Evolutionary conservation across 768 basidiomycete genomes (phyloP).

Genomic region (Russula griseocarnosa): DNA sequence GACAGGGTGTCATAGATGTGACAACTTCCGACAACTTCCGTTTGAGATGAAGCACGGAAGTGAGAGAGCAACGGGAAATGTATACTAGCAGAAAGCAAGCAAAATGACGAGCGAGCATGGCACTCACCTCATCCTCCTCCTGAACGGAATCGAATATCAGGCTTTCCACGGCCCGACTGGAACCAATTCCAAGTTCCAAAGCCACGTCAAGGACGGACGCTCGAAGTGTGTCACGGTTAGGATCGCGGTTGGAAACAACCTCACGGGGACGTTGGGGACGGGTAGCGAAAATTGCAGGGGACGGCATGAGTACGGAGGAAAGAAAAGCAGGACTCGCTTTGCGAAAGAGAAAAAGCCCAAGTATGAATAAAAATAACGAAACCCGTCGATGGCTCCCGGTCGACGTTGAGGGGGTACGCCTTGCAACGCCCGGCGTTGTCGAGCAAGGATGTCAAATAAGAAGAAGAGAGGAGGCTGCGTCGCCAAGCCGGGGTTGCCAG

Average conservation of each 20-base stretch:
- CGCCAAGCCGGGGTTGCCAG: not conserved
- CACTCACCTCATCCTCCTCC: slow-evolving; percentile 45
- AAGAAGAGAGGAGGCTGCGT: not conserved
- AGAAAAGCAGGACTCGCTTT: not conserved
- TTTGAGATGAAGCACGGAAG: not conserved
- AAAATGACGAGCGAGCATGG: not conserved
- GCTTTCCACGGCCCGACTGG: slow-evolving; percentile 55
- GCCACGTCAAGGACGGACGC: slow-evolving; percentile 75
- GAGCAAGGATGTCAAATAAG: not conserved
- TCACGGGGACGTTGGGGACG: slow-evolving; percentile 14
- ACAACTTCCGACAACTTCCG: not conserved
- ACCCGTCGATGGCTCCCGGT: not conserved
- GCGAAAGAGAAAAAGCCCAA: not conserved
- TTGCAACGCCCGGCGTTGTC: slow-evolving; percentile 20
- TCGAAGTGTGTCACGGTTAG: slow-evolving; percentile 47
- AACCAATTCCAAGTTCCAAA: slow-evolving; percentile 60
- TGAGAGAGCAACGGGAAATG: not conserved
- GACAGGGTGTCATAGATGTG: slow-evolving; percentile 1
- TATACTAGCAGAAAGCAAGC: not conserved
- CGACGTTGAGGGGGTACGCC: not conserved
- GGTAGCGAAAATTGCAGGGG: slow-evolving; percentile 4
- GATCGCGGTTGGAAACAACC: slow-evolving; percentile 40
- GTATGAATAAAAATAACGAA: not conserved
- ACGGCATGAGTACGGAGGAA: not conserved
- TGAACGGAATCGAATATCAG: slow-evolving; percentile 69